Evolutionary conservation across 2,329 filamentous ascomycete species (phyloP), one percentile per base, ranked within the genome.

Genomic region (Aspergillus brunneoviolaceus): DNA sequence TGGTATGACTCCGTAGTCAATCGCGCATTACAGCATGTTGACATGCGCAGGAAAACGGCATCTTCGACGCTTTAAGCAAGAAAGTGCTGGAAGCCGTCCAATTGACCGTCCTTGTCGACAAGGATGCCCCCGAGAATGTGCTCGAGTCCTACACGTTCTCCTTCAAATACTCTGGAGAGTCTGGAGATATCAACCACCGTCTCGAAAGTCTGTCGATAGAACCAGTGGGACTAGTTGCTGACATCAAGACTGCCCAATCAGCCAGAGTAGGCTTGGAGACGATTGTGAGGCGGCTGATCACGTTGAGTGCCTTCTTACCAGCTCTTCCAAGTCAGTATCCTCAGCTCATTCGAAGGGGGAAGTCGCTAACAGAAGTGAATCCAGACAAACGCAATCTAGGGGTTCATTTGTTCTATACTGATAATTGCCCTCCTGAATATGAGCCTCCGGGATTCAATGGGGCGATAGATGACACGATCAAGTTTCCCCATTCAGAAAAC

Each of bases 91-190:
- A 76, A 29, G 76, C 76, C 2, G 60, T 84, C n/a, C 78, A 82
- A 60, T 64, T 84, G 33, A 79, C 77, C 39, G 74, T 84, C 21
- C 75, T 78, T 59, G 72, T 76, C 31, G 72, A 79, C 60, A 72
- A 72, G 21, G 64, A 75, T 19, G 59, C 70, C 5, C 71, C 73
- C 3, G 63, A 68, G 7, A 68, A 77, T 31, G 74, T 82, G n/a
- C 52, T 83, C 11, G 82, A 84, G 67, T 76, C 74, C 4, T 84
- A 83, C 66, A 81, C 76, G 1, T 83, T 83, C 63, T 76, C 74
- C 5, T 79, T 84, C 66, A 75, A 76, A 21, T 83, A 83, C 62
- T 59, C 64, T 62, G 52, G 67, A 58, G 57, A 70, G 56, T 11
- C 60, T 69, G 47, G 72, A 65, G 59, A 69, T 72, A 58, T 73